Conservation (phyloP, 2,329 filamentous ascomycete species). For the Alternaria sp. region DNA sequence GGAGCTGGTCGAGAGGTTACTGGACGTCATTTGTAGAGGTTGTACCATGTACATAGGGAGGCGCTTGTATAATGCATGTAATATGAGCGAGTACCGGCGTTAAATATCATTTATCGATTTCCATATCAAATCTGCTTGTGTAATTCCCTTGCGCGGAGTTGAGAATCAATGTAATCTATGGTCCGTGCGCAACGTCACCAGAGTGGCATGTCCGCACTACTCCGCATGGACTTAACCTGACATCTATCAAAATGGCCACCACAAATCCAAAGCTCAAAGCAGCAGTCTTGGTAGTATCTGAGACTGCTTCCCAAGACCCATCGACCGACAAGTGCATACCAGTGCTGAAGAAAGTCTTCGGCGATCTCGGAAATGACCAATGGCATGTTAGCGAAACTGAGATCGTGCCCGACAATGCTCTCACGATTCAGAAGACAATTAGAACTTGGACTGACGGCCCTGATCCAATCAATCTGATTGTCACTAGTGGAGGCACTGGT, state of each 20-base stretch:
- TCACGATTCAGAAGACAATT: constrained; percentile 78
- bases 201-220: constrained; percentile 33
- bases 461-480: constrained; percentile 72
- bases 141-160: background rate
- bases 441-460: constrained; percentile 75
- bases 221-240: constrained; percentile 22
- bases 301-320: constrained; percentile 82
- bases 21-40: constrained; percentile 14
- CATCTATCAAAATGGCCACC: constrained; percentile 39
- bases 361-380: constrained; percentile 68
- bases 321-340: constrained; percentile 77
- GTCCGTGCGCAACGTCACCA: constrained; percentile 28
- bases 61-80: constrained; percentile 51
- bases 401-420: constrained; percentile 81
- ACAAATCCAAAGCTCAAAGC: constrained; percentile 65
- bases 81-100: constrained; percentile 42
- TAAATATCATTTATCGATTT: constrained; percentile 31
- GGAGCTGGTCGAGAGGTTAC: constrained; percentile 11
- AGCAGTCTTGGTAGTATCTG: constrained; percentile 87
- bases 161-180: constrained; percentile 13
- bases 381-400: constrained; percentile 75
- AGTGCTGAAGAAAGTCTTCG: constrained; percentile 73
- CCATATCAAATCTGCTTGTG: background rate
- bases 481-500: constrained; percentile 92
- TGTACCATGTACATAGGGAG: constrained; percentile 44